These are phyloP conservation scores for Pachyrhizus erosus DNA, from an alignment of 306 rosid genomes.

Conservation along the genomic window DNA sequence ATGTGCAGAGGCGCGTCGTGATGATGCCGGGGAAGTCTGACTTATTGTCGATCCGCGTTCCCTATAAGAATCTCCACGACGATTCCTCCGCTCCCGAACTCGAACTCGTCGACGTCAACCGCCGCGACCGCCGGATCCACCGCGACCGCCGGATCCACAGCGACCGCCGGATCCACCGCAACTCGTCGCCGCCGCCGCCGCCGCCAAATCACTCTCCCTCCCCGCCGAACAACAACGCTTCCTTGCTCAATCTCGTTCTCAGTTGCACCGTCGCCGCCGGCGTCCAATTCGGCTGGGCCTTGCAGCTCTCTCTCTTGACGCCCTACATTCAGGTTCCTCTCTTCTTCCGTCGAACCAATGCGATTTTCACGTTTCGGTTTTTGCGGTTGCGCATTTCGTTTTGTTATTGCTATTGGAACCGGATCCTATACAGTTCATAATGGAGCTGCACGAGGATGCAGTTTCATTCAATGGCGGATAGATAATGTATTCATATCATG, in stretches of 20 bases:
- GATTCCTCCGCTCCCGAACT: constrained; percentile 67
- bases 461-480: not conserved
- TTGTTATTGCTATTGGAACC: not conserved
- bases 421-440: not conserved
- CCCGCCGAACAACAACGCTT: constrained; percentile 38
- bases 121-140: constrained; percentile 57
- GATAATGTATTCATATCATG: not conserved
- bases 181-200: constrained; percentile 51
- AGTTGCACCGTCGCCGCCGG: constrained; percentile 98
- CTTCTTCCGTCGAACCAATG: not conserved
- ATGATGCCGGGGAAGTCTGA: constrained; percentile 84
- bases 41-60: constrained; percentile 71
- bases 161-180: constrained; percentile 57
- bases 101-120: constrained; percentile 68
- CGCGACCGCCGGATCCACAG: constrained; percentile 51
- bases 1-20: constrained; percentile 43
- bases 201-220: constrained; percentile 39
- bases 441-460: not conserved
- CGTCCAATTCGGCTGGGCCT: constrained; percentile 99
- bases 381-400: not conserved
- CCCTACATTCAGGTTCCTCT: constrained; percentile 86
- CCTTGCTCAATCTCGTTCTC: constrained; percentile 65
- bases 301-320: constrained; percentile 93
- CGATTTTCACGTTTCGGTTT: not conserved
- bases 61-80: constrained; percentile 75